Base-by-base conservation (phyloP, 139 green algal genomes). In the Penium margaritaceum region DNA sequence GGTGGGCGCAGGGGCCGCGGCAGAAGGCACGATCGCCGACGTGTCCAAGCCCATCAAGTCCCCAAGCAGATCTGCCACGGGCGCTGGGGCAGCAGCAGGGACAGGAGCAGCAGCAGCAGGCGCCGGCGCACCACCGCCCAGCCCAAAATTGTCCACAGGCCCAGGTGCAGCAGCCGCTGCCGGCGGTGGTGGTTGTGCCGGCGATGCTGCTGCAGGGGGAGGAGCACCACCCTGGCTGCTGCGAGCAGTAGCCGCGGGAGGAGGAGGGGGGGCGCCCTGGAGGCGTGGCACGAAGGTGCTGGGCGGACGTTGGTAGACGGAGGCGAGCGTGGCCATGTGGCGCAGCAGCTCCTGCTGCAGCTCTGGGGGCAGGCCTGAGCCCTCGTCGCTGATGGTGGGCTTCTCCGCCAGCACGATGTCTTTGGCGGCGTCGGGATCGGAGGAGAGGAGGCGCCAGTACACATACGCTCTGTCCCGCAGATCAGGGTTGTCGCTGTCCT, bases 401-500 rank as follows among this genome's bases (percentile, higher is more conserved):
- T 95, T 96, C 70, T 94, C 84, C 15, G 90, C 88, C 61, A 98
- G 84, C 55, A 98, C 91, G 30, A 99, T 91, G 15, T 95, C 88
- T 81, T 95, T 93, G 44, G 93, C 91, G 9, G 90, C 88, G 84
- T 96, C 91, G 1, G 94, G 92, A 81, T 98, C 91, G 12, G 90
- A 95, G 29, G 87, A 95, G 43, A 99, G 88, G 79, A 99, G 85
- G 55, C 95, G 88, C 86, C 95, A 99, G 90, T 99, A 99, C 67
- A 99, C 88, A 81, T 92, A 99, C 1, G 95, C 95, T 3, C 95
- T 80, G 79, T 99, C 95, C 0, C 95, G 80, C 63, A 99, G 88
- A 78, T 99, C 95, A 12, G 95, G 95, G 83, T 98, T 96, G 84
- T 99, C 95, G 2, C 89, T 96, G 70, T 98, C 93, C 78, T 88